A percentile compares a stretch with the other conserved stretches of the same genome.
These are phyloP conservation scores for Catharanthus roseus DNA, from an alignment of 257 asterid species.

Conservation along the genomic window DNA sequence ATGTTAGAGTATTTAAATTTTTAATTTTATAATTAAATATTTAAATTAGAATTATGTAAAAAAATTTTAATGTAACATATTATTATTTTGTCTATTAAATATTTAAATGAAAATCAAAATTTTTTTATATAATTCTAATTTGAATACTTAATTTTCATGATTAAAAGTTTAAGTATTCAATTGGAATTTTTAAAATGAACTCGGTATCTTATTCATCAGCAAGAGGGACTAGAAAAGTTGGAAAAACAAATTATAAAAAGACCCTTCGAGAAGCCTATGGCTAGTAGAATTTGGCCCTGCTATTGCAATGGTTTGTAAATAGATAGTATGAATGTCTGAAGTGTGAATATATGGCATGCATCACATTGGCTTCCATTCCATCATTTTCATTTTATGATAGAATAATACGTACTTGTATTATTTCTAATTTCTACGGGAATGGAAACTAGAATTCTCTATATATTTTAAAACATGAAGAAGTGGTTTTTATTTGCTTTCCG, in stretches of 20 bases:
- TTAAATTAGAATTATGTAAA: no score
- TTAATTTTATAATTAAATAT: no score
- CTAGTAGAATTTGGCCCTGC: background rate
- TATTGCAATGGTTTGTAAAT: background rate
- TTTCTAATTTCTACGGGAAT: no score
- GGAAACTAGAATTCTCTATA: background rate
- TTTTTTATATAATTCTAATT: no score
- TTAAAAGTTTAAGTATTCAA: background rate
- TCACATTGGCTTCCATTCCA: background rate
- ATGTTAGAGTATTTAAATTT: no score
- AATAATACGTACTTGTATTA: background rate
- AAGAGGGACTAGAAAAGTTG: background rate
- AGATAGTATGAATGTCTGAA: no score
- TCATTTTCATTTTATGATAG: background rate
- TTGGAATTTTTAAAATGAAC: background rate
- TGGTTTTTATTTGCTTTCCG: slow-evolving; percentile 5
- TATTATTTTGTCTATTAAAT: no score
- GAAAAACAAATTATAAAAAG: background rate
- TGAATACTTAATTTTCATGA: no score
- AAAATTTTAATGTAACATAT: no score
- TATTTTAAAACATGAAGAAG: background rate
- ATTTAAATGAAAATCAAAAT: no score
- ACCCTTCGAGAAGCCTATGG: background rate
- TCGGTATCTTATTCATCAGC: background rate
- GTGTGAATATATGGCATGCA: background rate